Evolutionary conservation across 75 land plant species (phyloP).

Genomic region (Pinus albicaulis): DNA sequence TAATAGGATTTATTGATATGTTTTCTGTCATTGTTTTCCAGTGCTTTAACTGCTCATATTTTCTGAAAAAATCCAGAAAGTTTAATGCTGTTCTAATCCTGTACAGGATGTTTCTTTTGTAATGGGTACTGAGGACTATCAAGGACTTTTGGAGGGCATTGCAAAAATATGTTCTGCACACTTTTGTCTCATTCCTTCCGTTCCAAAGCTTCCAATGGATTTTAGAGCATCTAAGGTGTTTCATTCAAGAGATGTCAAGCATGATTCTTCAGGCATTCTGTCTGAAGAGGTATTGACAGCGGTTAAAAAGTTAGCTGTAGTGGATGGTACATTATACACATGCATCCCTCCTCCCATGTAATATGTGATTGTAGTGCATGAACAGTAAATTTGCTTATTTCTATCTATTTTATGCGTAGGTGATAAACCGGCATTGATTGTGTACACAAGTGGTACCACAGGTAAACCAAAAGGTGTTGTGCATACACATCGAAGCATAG

Average conservation of each 20-base stretch:
- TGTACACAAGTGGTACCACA: constrained; percentile 99
- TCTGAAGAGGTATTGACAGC: constrained; percentile 15
- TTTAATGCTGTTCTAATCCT: constrained; percentile 3
- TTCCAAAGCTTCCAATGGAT: constrained; percentile 22
- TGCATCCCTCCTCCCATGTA: background rate
- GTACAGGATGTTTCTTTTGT: constrained; percentile 76
- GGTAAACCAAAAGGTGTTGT: constrained; percentile 99
- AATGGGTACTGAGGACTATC: constrained; percentile 73
- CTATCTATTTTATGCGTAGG: constrained; percentile 25
- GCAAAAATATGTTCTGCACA: constrained; percentile 62
- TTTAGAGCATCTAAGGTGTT: background rate
- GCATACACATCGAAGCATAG: constrained; percentile 82
- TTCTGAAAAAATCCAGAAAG: background rate
- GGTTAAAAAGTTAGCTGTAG: constrained; percentile 20
- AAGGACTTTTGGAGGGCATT: constrained; percentile 53
- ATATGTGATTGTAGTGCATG: background rate
- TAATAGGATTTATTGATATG: background rate
- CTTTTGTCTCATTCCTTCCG: constrained; percentile 65
- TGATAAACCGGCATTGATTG: constrained; percentile 76
- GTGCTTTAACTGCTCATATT: background rate
- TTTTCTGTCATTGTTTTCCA: background rate
- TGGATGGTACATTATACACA: constrained; percentile 33
- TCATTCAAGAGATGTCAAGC: constrained; percentile 11
- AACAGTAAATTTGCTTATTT: background rate
- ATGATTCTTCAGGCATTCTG: constrained; percentile 2